phyloP scores from a whole-genome alignment of 2,329 filamentous ascomycete genomes.

The Ambrosiella cleistominuta region DNA sequence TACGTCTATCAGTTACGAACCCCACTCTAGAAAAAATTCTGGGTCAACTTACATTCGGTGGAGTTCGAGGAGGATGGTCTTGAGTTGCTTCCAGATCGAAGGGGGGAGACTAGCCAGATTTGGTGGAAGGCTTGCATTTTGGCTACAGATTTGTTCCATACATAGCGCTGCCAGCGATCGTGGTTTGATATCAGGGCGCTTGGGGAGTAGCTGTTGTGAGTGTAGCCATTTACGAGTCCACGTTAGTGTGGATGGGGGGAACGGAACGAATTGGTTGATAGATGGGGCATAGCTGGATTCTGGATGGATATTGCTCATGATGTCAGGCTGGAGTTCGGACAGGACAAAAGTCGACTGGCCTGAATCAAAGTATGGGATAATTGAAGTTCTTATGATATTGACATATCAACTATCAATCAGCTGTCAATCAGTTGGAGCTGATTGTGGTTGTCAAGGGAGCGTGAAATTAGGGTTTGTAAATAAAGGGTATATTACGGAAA shows the following conservation, averaged over 20 bases:
- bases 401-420: not conserved
- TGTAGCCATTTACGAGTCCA: conserved; percentile 4
- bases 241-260: not conserved
- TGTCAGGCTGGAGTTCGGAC: too few species aligned
- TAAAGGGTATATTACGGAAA: too few species aligned
- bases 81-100: not conserved
- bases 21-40: too few species aligned
- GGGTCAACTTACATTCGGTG: too few species aligned
- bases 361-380: not conserved
- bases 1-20: not conserved
- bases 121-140: not conserved
- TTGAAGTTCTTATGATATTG: not conserved
- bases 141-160: conserved; percentile 1
- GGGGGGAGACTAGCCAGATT: too few species aligned
- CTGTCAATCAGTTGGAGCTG: too few species aligned
- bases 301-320: too few species aligned
- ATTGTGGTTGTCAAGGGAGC: too few species aligned
- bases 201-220: not conserved
- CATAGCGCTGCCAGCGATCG: conserved; percentile 1
- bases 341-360: too few species aligned
- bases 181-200: not conserved
- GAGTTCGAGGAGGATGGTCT: not conserved
- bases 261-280: not conserved
- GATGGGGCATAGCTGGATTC: not conserved
- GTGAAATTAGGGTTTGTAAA: too few species aligned